Conservation (phyloP, 2,329 filamentous ascomycete genomes). For the Ophiosphaerella korrae region DNA sequence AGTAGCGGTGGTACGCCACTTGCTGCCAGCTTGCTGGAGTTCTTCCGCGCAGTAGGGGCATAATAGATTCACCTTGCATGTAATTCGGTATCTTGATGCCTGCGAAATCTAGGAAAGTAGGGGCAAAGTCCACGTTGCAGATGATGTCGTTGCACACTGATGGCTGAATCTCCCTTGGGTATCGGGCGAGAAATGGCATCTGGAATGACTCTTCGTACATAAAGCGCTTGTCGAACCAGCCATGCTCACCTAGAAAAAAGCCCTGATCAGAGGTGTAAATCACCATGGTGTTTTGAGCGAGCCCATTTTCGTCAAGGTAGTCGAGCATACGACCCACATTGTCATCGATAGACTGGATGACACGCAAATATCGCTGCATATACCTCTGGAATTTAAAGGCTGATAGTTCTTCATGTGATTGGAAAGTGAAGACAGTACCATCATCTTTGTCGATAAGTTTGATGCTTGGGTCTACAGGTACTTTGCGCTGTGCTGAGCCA, state of each 20-base stretch:
- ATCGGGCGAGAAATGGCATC: slow-evolving; percentile 60
- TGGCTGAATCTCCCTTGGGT: slow-evolving; percentile 50
- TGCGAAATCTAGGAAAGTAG: slow-evolving; percentile 57
- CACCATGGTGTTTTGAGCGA: slow-evolving; percentile 56
- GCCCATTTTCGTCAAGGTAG: slow-evolving; percentile 50
- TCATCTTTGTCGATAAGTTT: slow-evolving; percentile 54
- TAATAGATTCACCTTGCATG: slow-evolving; percentile 59
- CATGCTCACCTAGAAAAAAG: slow-evolving; percentile 63
- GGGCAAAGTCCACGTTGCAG: slow-evolving; percentile 61
- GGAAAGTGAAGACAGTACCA: slow-evolving; percentile 55
- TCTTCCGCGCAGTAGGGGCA: slow-evolving; percentile 42
- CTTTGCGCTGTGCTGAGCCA: no score
- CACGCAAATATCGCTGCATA: slow-evolving; percentile 53
- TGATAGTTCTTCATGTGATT: slow-evolving; percentile 49
- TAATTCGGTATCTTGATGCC: slow-evolving; percentile 51
- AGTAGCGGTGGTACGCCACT: slow-evolving; percentile 61
- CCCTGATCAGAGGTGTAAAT: slow-evolving; percentile 63
- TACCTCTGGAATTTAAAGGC: slow-evolving; percentile 64
- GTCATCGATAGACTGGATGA: slow-evolving; percentile 59
- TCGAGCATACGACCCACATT: slow-evolving; percentile 58
- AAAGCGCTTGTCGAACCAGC: slow-evolving; percentile 64
- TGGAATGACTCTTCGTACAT: slow-evolving; percentile 64
- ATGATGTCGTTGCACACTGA: slow-evolving; percentile 56
- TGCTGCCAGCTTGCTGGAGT: slow-evolving; percentile 56
- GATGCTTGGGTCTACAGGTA: slow-evolving; percentile 14